Evolutionary conservation across 352 stramenopile genomes (phyloP), one percentile per base, ranked within the genome.

Genomic region (Phytophthora quininea): DNA sequence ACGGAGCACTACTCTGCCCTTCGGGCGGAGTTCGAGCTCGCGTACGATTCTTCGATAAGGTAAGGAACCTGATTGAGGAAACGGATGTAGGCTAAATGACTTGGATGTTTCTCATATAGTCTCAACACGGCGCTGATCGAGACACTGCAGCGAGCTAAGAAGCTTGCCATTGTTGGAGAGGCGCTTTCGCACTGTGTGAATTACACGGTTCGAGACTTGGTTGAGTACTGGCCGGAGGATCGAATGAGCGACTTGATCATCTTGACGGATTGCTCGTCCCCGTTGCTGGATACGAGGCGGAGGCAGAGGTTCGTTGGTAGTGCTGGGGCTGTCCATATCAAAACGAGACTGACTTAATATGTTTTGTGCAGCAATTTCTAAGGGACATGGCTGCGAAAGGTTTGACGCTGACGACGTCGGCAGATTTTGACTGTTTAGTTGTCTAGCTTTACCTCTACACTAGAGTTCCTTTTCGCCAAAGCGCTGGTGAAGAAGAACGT

Each of bases 111-210:
- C 38, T 33, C 32, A 43, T 27, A 10, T 24, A 79, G 76, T 14
- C 82, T 98, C n/a, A 96, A 98, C 69, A 64, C 79, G 32, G 56
- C 69, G 11, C 74, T 99, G 32, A 82, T 98, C 49, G 77, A 87
- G n/a, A 77, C 79, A 24, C 81, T 98, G 54, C 85, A 84, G 69
- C 72, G 75, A 30, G 77, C 83, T 11, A 77, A 86, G 59, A 78
- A 79, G 47, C 80, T 99, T 1, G 69, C 96, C 6, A 76, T 98
- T 40, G 96, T 90, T 58, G 96, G 96, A 40, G 92, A 99, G 74
- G 94, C 96, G 14, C 82, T 95, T 58, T 98, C 89, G 35, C 96
- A 99, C 73, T 99, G 96, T 77, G 94, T 99, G 27, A 98, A 98
- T 70, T 98, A 97, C 74, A 98, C 95, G 1, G 71, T 97, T 4